phyloP scores from a whole-genome alignment of 257 asterid species.

The Plectranthus barbatus region DNA sequence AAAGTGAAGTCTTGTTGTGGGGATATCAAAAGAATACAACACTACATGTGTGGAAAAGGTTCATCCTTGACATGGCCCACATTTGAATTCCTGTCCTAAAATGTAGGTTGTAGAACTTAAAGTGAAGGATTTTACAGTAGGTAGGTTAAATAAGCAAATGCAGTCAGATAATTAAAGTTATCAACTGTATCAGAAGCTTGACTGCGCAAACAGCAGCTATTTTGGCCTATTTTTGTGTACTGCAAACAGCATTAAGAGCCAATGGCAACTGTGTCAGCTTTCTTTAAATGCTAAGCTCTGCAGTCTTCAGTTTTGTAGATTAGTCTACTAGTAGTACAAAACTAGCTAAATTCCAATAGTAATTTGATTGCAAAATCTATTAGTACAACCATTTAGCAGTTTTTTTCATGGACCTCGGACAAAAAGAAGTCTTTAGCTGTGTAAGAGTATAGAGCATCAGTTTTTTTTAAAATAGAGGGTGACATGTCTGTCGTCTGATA shows the following conservation, averaged over 20 bases:
- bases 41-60: slow-evolving; percentile 43
- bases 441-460: neutral
- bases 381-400: neutral
- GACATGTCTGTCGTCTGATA: neutral
- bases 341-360: neutral
- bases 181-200: neutral
- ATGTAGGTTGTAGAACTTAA: slow-evolving; percentile 16
- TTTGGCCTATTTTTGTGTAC: slow-evolving; percentile 16
- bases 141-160: slow-evolving; percentile 12
- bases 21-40: slow-evolving; percentile 40
- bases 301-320: slow-evolving; percentile 3
- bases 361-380: neutral
- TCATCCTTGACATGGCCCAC: slow-evolving; percentile 51
- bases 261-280: slow-evolving; percentile 21
- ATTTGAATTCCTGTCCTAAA: slow-evolving; percentile 53
- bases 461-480: neutral
- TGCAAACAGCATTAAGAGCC: slow-evolving; percentile 15
- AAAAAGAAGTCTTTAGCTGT: slow-evolving; percentile 1
- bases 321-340: slow-evolving; percentile 9
- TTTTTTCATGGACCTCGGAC: neutral
- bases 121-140: slow-evolving; percentile 6
- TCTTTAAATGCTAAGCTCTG: slow-evolving; percentile 20
- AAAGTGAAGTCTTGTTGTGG: slow-evolving; percentile 14
- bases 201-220: slow-evolving; percentile 15
- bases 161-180: slow-evolving; percentile 14